These are phyloP conservation scores for Sclerotinia minor DNA, from an alignment of 2,329 filamentous ascomycete species.

Conservation along the genomic window DNA sequence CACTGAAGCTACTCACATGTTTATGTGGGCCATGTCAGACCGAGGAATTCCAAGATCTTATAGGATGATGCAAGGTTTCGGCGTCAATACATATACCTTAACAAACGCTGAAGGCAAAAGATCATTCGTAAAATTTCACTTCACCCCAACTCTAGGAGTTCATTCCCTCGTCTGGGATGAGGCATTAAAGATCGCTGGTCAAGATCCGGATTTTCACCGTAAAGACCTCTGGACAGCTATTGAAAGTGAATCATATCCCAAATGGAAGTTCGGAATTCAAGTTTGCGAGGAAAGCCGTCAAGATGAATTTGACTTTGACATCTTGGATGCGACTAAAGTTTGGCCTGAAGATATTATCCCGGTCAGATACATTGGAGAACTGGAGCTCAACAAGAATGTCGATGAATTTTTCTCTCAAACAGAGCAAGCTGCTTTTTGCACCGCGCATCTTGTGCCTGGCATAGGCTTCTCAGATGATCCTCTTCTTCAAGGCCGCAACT, in stretches of 20 bases:
- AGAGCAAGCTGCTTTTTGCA: conserved; percentile 82
- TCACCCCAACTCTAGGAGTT: conserved; percentile 71
- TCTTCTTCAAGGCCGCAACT: conserved; percentile 71
- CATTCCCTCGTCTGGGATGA: conserved; percentile 75
- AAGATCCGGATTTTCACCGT: conserved; percentile 79
- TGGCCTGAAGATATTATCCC: conserved; percentile 80
- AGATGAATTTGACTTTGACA: conserved; percentile 65
- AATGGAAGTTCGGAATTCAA: conserved; percentile 84
- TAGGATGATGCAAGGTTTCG: conserved; percentile 85
- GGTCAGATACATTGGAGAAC: conserved; percentile 73
- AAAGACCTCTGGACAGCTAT: conserved; percentile 77
- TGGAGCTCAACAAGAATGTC: conserved; percentile 76
- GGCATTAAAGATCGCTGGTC: conserved; percentile 59
- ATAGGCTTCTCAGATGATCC: conserved; percentile 78
- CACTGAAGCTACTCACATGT: conserved; percentile 74
- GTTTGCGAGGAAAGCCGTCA: conserved; percentile 69
- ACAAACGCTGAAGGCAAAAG: conserved; percentile 67
- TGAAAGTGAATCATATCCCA: conserved; percentile 67
- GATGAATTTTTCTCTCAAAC: conserved; percentile 83
- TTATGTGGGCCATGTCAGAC: conserved; percentile 77
- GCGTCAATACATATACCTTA: conserved; percentile 76
- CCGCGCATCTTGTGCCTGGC: conserved; percentile 74
- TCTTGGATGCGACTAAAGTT: conserved; percentile 81
- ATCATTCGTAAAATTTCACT: conserved; percentile 77
- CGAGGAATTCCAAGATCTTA: conserved; percentile 71